Conservation (phyloP, 768 basidiomycete genomes). For the Phanerochaete sordida region DNA sequence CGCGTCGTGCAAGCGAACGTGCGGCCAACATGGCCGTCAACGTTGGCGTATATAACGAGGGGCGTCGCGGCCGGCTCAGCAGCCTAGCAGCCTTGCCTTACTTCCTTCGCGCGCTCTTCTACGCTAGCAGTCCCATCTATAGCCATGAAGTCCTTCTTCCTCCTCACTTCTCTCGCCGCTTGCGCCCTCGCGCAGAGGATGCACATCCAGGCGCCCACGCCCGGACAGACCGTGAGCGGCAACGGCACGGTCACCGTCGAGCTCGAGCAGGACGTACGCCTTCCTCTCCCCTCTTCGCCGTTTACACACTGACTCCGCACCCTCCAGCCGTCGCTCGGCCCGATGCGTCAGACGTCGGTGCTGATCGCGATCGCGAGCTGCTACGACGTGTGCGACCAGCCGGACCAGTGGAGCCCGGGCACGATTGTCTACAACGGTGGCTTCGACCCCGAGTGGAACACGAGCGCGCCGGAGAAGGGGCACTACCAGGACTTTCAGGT, state of each 20-base stretch:
- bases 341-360: conserved; percentile 41
- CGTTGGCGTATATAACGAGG: too few species aligned
- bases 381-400: conserved; percentile 16
- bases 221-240: conserved; percentile 29
- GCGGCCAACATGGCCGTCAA: too few species aligned
- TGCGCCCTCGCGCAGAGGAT: conserved; percentile 38
- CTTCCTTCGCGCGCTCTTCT: neutral
- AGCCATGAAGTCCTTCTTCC: conserved; percentile 14
- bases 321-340: conserved; percentile 32
- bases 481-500: conserved; percentile 47
- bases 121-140: neutral
- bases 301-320: neutral
- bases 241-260: conserved; percentile 41
- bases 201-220: conserved; percentile 37
- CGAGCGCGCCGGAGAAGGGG: conserved; percentile 23
- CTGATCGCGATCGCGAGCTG: conserved; percentile 44
- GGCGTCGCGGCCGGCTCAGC: neutral
- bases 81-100: too few species aligned
- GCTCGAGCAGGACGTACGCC: conserved; percentile 26
- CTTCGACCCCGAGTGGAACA: conserved; percentile 35
- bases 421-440: conserved; percentile 43
- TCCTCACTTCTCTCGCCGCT: conserved; percentile 27
- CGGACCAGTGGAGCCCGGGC: conserved; percentile 31
- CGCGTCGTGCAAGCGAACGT: too few species aligned
- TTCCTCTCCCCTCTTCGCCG: neutral